These are phyloP conservation scores for Solanum clarkiae DNA, from an alignment of 257 asterid species.

Conservation along the genomic window DNA sequence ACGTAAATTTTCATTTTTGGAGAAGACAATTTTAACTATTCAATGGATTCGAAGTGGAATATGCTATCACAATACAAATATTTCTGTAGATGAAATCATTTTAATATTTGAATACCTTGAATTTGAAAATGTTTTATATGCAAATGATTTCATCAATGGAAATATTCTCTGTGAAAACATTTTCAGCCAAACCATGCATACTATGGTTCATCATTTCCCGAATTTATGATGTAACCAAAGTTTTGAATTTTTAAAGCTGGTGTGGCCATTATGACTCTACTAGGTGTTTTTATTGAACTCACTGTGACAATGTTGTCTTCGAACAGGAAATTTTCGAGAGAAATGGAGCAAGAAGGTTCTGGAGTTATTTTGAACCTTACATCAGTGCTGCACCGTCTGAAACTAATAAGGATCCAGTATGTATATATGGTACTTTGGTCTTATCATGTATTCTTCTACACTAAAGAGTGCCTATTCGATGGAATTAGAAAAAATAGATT, in stretches of 20 bases:
- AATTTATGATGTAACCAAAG: background rate
- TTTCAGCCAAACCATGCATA: background rate
- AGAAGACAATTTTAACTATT: background rate
- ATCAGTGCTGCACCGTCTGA: conserved; percentile 24
- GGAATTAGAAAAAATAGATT: background rate
- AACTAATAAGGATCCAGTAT: conserved; percentile 42
- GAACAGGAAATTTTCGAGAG: conserved; percentile 63
- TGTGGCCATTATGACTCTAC: background rate
- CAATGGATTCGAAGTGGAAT: background rate
- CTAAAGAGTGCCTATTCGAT: background rate
- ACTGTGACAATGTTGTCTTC: conserved; percentile 4
- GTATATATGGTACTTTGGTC: conserved; percentile 1
- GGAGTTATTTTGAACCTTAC: conserved; percentile 76
- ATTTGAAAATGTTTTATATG: background rate
- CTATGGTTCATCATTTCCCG: background rate
- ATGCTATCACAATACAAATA: background rate
- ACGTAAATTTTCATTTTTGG: background rate
- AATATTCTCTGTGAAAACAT: background rate
- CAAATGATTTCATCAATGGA: background rate
- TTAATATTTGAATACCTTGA: background rate
- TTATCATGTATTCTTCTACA: background rate
- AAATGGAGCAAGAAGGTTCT: conserved; percentile 63
- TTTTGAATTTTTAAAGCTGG: background rate
- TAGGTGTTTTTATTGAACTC: background rate
- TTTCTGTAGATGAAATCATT: background rate